Evolutionary conservation across 768 basidiomycete genomes (phyloP).

Genomic region (Naganishia friedmannii): DNA sequence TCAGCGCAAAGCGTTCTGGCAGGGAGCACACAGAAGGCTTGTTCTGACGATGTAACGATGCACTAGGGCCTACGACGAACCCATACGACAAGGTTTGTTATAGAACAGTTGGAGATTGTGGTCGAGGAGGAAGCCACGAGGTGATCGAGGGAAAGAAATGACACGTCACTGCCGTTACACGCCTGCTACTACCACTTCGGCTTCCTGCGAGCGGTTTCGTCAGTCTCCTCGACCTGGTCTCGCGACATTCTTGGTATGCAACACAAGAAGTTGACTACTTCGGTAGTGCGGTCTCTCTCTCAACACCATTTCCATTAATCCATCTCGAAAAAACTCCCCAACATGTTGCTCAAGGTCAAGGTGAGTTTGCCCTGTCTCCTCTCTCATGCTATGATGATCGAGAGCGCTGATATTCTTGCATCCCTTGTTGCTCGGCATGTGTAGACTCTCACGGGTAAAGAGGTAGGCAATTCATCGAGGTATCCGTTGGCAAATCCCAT

Average conservation of each 20-base stretch:
- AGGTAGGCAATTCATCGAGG: constrained; percentile 59
- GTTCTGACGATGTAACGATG: background rate
- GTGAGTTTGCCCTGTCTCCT: constrained; percentile 28
- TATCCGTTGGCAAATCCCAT: constrained; percentile 24
- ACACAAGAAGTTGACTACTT: no score
- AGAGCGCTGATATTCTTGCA: background rate
- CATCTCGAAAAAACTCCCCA: constrained; percentile 1
- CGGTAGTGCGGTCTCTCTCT: no score
- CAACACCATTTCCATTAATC: no score
- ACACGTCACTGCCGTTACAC: constrained; percentile 2
- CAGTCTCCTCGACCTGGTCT: background rate
- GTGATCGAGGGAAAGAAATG: background rate
- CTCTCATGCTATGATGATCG: background rate
- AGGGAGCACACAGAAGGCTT: background rate
- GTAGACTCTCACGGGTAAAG: constrained; percentile 94
- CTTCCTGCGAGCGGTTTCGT: background rate
- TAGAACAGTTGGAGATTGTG: no score
- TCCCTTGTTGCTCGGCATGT: background rate
- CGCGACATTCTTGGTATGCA: no score
- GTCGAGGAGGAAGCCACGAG: background rate
- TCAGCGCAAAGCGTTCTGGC: background rate
- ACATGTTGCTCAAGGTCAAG: constrained; percentile 51
- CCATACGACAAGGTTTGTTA: no score
- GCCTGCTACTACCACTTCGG: background rate
- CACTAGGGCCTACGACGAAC: no score